phyloP scores from a whole-genome alignment of 495 filamentous ascomycete genomes.

The Parmelia sp. region DNA sequence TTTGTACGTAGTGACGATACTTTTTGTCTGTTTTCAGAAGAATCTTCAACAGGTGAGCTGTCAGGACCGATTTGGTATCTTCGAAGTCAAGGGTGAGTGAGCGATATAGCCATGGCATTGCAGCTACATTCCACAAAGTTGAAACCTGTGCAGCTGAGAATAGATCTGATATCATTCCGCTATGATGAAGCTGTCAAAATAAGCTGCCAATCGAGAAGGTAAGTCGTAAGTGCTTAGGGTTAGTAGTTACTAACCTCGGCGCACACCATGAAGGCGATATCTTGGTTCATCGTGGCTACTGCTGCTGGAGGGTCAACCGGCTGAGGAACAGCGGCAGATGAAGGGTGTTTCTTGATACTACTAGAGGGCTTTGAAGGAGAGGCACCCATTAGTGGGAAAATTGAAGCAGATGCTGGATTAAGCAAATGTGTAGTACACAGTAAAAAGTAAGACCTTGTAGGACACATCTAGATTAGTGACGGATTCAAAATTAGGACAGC shows the following conservation, averaged over 20 bases:
- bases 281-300: neutral
- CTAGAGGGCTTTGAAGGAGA: neutral
- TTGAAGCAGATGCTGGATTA: neutral
- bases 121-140: constrained; percentile 3
- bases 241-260: too few species aligned
- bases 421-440: neutral
- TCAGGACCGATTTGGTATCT: neutral
- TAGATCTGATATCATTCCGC: neutral
- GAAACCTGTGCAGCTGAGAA: neutral
- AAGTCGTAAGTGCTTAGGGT: neutral
- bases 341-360: neutral
- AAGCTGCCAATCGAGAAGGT: neutral
- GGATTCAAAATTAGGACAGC: neutral
- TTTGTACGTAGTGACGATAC: constrained; percentile 1
- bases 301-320: neutral
- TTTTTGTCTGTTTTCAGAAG: neutral
- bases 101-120: constrained; percentile 12
- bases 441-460: neutral
- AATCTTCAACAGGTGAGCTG: neutral
- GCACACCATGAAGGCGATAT: neutral
- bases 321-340: neutral
- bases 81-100: constrained; percentile 10
- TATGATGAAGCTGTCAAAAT: constrained; percentile 5
- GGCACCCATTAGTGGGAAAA: neutral
- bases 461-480: neutral